These are phyloP conservation scores for Globisporangium nodosum DNA, from an alignment of 352 stramenopile species.

Conservation along the genomic window DNA sequence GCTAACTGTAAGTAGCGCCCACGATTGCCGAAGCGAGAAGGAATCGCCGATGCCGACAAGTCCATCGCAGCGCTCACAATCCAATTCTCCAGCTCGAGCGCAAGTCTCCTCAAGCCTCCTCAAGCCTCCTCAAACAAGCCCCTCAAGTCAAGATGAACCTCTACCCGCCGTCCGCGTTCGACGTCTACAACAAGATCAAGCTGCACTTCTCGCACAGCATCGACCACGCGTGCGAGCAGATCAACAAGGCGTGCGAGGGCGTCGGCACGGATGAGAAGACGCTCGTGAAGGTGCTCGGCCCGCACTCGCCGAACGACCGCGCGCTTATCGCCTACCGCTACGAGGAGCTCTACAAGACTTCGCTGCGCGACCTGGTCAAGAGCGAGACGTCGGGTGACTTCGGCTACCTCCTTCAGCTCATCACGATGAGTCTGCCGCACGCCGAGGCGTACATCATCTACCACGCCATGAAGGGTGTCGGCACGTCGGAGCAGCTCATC, in stretches of 20 bases:
- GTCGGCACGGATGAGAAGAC: slow-evolving; percentile 61
- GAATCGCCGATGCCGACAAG: too few species aligned
- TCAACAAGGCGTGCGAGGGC: slow-evolving; percentile 55
- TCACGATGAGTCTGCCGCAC: slow-evolving; percentile 50
- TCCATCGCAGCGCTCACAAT: too few species aligned
- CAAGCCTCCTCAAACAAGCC: too few species aligned
- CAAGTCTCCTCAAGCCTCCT: too few species aligned
- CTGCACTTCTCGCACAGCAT: slow-evolving; percentile 10
- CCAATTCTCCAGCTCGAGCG: too few species aligned
- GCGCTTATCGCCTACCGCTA: slow-evolving; percentile 66
- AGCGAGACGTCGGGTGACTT: slow-evolving; percentile 61
- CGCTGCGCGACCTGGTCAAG: slow-evolving; percentile 55
- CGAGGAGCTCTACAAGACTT: slow-evolving; percentile 49
- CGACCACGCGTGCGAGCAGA: slow-evolving; percentile 47
- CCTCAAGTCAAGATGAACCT: slow-evolving; percentile 44
- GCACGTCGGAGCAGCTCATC: slow-evolving; percentile 69
- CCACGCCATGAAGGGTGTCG: slow-evolving; percentile 56
- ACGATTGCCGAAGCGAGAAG: too few species aligned
- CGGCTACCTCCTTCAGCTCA: slow-evolving; percentile 54
- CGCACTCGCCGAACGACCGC: slow-evolving; percentile 24
- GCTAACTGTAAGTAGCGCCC: too few species aligned
- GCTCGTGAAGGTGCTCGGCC: slow-evolving; percentile 35
- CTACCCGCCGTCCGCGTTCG: slow-evolving; percentile 50
- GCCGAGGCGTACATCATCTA: slow-evolving; percentile 58
- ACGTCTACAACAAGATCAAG: slow-evolving; percentile 17